Conservation (phyloP, 768 basidiomycete species). For the Paxillus ammoniavirescens region DNA sequence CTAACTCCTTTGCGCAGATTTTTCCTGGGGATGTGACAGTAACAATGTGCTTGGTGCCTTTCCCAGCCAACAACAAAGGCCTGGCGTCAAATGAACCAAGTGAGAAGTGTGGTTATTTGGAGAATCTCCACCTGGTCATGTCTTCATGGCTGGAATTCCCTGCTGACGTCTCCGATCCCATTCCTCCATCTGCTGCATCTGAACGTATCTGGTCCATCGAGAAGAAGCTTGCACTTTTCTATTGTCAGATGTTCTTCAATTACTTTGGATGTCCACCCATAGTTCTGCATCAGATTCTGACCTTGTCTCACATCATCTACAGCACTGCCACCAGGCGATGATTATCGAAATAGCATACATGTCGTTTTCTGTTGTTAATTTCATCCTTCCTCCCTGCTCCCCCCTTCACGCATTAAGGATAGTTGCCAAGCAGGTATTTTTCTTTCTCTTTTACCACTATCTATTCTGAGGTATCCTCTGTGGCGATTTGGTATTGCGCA, state of each 20-base stretch:
- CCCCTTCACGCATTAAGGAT: neutral
- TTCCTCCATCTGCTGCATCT: neutral
- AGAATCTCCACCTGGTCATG: neutral
- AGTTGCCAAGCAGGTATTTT: neutral
- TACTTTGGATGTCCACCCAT: neutral
- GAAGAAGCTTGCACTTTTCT: neutral
- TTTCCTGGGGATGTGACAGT: neutral
- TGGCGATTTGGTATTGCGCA: neutral
- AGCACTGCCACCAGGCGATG: neutral
- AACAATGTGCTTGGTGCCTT: neutral
- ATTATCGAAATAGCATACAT: neutral
- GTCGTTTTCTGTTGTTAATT: neutral
- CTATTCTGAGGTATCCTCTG: neutral
- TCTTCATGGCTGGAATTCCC: neutral
- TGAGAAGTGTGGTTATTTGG: neutral
- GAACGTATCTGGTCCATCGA: neutral
- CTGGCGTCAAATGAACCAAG: neutral
- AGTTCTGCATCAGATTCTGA: neutral
- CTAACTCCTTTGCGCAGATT: neutral
- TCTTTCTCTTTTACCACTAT: neutral
- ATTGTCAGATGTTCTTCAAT: slow-evolving; percentile 3
- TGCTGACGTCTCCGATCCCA: neutral
- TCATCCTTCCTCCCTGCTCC: neutral
- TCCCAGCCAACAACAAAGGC: neutral
- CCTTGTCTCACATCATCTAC: neutral